phyloP scores from a whole-genome alignment of 257 asterid species.

The Solanum medicagineum region DNA sequence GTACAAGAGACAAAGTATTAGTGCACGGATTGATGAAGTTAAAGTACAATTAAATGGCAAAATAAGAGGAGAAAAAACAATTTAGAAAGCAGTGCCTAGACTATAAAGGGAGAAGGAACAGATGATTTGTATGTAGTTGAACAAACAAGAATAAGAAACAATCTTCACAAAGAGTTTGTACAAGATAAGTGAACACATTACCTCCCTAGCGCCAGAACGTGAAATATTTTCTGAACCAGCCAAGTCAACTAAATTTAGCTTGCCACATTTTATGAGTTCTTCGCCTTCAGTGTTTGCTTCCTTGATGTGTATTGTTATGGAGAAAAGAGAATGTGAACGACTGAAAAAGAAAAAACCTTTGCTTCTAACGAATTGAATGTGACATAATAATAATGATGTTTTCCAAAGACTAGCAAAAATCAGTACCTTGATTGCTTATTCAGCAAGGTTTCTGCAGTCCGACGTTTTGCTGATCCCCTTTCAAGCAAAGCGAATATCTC shows the following conservation, averaged over 20 bases:
- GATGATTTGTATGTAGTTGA: not conserved
- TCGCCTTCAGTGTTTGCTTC: slow-evolving; percentile 92
- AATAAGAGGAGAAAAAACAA: not conserved
- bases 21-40: not conserved
- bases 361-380: not conserved
- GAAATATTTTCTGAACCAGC: slow-evolving; percentile 93
- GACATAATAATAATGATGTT: not conserved
- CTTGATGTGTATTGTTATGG: slow-evolving; percentile 85
- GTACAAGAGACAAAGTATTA: not conserved
- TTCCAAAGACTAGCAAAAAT: not conserved
- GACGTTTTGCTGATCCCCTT: slow-evolving; percentile 77
- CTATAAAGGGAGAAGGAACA: not conserved
- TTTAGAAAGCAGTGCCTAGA: not conserved
- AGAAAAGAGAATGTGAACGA: slow-evolving; percentile 90
- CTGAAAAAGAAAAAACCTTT: slow-evolving; percentile 27
- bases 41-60: not conserved
- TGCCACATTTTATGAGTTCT: slow-evolving; percentile 84
- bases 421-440: slow-evolving; percentile 81
- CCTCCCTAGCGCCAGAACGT: slow-evolving; percentile 96
- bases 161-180: not conserved
- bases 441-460: slow-evolving; percentile 78
- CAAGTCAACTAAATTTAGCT: slow-evolving; percentile 79
- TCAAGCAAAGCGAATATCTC: slow-evolving; percentile 73
- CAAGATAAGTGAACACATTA: slow-evolving; percentile 4
- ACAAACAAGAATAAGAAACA: not conserved